A percentile compares a stretch with the other conserved stretches of the same genome.
phyloP scores from a whole-genome alignment of 345 rosid genomes.

The Salix caprea region DNA sequence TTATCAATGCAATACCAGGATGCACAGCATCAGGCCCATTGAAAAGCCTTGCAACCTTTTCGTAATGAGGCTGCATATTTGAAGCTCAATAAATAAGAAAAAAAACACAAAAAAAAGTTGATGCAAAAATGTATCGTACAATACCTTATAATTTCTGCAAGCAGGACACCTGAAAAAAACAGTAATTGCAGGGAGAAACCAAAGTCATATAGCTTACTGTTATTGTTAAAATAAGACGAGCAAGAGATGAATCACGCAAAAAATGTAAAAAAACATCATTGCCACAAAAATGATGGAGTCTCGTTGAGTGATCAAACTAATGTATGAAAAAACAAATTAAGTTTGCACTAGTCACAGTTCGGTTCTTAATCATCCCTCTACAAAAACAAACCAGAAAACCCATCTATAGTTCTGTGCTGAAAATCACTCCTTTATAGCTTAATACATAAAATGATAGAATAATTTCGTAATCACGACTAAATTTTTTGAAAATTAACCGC shows the following conservation, averaged over 20 bases:
- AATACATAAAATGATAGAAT: not conserved
- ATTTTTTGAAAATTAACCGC: not conserved
- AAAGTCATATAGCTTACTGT: slow-evolving; percentile 8
- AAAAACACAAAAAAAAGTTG: not conserved
- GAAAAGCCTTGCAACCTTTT: slow-evolving; percentile 90
- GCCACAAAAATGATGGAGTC: not conserved
- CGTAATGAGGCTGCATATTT: slow-evolving; percentile 78
- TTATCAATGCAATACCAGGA: slow-evolving; percentile 78
- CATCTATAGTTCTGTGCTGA: not conserved
- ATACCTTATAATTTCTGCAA: slow-evolving; percentile 97
- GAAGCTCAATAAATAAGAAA: slow-evolving; percentile 19
- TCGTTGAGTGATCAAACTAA: not conserved
- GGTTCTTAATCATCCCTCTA: not conserved
- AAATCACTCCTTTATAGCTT: not conserved
- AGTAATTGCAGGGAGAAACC: slow-evolving; percentile 8
- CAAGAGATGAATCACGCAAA: not conserved
- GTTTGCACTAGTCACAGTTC: not conserved
- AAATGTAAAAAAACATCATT: not conserved
- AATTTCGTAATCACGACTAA: not conserved
- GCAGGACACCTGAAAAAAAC: slow-evolving; percentile 87
- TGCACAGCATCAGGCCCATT: slow-evolving; percentile 79
- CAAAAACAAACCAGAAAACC: not conserved
- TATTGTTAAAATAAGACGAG: not conserved
- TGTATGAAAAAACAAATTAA: too few relatives aligned
- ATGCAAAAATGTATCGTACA: not conserved